phyloP scores from a whole-genome alignment of 192 early-diverging fungal genomes.

The Backusella psychrophila region DNA sequence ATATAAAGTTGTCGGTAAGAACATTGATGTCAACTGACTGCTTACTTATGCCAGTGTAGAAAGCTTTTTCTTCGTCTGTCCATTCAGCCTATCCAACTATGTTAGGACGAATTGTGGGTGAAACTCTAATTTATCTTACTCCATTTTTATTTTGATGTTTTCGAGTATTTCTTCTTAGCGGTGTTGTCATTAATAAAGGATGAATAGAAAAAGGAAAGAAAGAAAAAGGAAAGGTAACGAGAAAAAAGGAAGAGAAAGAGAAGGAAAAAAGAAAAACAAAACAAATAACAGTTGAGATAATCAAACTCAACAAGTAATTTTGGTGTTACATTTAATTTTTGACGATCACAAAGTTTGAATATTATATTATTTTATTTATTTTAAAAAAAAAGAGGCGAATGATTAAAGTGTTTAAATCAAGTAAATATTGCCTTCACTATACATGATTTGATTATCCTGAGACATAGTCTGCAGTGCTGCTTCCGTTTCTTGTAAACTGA shows the following conservation, averaged over 20 bases:
- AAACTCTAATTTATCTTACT: neutral
- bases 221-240: neutral
- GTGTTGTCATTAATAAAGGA: neutral
- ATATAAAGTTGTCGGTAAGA: neutral
- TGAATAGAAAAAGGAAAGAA: neutral
- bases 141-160: neutral
- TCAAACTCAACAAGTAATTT: neutral
- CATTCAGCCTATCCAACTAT: neutral
- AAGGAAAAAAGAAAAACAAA: neutral
- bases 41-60: neutral
- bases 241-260: neutral
- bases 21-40: neutral
- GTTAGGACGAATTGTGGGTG: neutral
- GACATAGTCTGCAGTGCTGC: conserved; percentile 59
- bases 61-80: neutral
- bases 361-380: neutral
- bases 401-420: conserved; percentile 52
- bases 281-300: neutral
- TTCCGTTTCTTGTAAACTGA: conserved; percentile 57
- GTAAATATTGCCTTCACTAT: conserved; percentile 61
- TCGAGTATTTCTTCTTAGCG: neutral
- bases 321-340: neutral
- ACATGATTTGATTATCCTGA: conserved; percentile 70
- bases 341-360: neutral
- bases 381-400: neutral